Evolutionary conservation across 2,329 filamentous ascomycete genomes (phyloP), one percentile per base, ranked within the genome.

Genomic region (Aspergillus jensenii): DNA sequence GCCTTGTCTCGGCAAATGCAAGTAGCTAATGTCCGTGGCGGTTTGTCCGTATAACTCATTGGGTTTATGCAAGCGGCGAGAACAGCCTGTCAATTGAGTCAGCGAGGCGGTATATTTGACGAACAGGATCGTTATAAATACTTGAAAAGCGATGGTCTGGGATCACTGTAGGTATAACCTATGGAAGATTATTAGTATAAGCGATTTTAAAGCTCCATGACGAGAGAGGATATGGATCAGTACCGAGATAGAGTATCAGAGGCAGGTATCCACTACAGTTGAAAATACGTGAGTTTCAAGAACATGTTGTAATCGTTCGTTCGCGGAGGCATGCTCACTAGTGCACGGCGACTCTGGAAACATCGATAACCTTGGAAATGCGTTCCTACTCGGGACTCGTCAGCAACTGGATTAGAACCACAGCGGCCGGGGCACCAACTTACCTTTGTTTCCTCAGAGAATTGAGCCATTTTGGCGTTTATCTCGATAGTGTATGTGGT

Each of bases 361-460:
- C 82, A 78, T 98, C 95, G 76, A 99, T 95, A 81, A 98, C 85
- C 83, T 93, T 93, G 72, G 90, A 88, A 79, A 99, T 96, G 83
- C 95, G 92, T 88, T 99, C 95, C 93, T 97, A 69, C 25, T 37
- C 14, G 35, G 53, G 37, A 52, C 9, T 27, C 7, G 48, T 67
- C 51, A 67, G 63, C 47, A 55, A 52, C 21, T 23, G 7, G 37
- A 31, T 33, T 46, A 47, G 21, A 48, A 33, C 41, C 43, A 17
- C 27, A 40, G 48, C 25, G 50, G 55, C 53, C 64, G 31, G 40
- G 39, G 6, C 11, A 27, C 17, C 19, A 37, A 54, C 71, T 48
- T 64, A 96, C 93, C 89, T 98, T 98, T 73, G 93, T 92, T 82
- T 99, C 95, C 80, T 99, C 95, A 52, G 95, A 98, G 66, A 98